Percentiles rank a stretch among this genome's conserved stretches.
Conservation (phyloP, 2,329 filamentous ascomycete genomes). For the Anthostomella pinea region DNA sequence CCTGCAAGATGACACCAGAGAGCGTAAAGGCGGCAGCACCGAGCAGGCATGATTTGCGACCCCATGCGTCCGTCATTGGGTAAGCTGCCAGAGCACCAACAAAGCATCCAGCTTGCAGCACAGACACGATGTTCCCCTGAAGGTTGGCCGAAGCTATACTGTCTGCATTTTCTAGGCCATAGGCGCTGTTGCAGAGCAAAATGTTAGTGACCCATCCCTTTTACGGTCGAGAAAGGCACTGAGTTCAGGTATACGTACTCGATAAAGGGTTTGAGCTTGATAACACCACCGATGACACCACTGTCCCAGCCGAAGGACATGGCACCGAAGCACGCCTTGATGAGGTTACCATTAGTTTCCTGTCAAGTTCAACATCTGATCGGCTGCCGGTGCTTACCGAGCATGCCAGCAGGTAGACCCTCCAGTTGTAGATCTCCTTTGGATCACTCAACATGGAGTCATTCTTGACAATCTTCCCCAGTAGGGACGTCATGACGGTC, state of each 20-base stretch:
- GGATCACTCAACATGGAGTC: slow-evolving; percentile 66
- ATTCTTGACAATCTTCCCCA: slow-evolving; percentile 48
- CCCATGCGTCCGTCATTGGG: slow-evolving; percentile 50
- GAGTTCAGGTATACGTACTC: slow-evolving; percentile 36
- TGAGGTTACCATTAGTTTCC: slow-evolving; percentile 7
- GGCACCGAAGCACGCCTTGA: slow-evolving; percentile 43
- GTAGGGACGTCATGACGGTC: slow-evolving; percentile 25
- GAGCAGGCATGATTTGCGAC: slow-evolving; percentile 53
- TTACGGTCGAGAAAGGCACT: not conserved
- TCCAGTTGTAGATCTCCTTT: slow-evolving; percentile 67
- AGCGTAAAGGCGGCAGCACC: slow-evolving; percentile 53
- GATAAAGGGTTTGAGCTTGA: slow-evolving; percentile 57
- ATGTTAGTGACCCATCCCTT: slow-evolving; percentile 7
- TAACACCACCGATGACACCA: slow-evolving; percentile 65
- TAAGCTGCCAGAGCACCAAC: slow-evolving; percentile 43
- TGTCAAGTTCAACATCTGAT: not conserved
- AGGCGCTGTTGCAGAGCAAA: slow-evolving; percentile 40
- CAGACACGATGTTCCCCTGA: slow-evolving; percentile 63
- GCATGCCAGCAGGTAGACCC: slow-evolving; percentile 61
- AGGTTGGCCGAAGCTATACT: slow-evolving; percentile 50
- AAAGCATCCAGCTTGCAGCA: slow-evolving; percentile 43
- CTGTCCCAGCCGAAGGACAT: slow-evolving; percentile 61
- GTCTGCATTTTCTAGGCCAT: slow-evolving; percentile 43
- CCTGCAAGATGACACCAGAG: slow-evolving; percentile 59
- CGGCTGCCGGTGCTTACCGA: slow-evolving; percentile 39